Evolutionary conservation across 2,329 filamentous ascomycete genomes (phyloP).

Genomic region (Aureobasidium vineae): DNA sequence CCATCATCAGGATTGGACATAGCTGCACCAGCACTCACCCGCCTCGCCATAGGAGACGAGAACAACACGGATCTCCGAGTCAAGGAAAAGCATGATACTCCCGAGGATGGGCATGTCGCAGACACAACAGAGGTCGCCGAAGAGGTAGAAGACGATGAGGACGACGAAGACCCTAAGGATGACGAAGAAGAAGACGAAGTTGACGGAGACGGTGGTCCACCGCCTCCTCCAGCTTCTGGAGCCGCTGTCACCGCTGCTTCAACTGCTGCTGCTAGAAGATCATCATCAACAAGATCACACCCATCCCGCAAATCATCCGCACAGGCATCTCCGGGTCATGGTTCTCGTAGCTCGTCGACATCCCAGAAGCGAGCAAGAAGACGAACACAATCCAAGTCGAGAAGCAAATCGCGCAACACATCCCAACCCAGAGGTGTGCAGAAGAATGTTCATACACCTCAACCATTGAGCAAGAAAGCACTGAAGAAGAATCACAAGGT

Average conservation of each 20-base stretch:
- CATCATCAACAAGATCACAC: not conserved
- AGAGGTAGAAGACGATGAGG: not conserved
- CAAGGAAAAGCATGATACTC: not conserved
- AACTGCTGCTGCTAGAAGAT: not conserved
- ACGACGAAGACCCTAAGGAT: not conserved
- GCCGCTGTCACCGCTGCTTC: not conserved
- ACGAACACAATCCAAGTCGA: not conserved
- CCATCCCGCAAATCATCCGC: not conserved
- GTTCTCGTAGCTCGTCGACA: not conserved
- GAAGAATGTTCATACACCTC: not conserved
- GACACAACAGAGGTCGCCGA: not conserved
- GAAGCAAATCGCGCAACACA: not conserved
- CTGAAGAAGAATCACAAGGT: not conserved
- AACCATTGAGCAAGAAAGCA: not conserved
- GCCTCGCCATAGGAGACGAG: not conserved
- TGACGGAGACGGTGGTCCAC: not conserved
- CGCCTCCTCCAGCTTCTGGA: not conserved
- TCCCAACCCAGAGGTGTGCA: not conserved
- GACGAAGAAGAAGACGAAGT: not conserved
- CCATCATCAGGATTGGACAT: not conserved
- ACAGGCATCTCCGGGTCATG: too few species aligned
- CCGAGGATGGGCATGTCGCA: conserved; percentile 16
- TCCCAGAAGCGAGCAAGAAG: conserved; percentile 3
- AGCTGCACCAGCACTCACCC: not conserved
- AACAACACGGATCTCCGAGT: not conserved